Conservation (phyloP, 2,329 filamentous ascomycete species). For the Aureobasidium sp. region DNA sequence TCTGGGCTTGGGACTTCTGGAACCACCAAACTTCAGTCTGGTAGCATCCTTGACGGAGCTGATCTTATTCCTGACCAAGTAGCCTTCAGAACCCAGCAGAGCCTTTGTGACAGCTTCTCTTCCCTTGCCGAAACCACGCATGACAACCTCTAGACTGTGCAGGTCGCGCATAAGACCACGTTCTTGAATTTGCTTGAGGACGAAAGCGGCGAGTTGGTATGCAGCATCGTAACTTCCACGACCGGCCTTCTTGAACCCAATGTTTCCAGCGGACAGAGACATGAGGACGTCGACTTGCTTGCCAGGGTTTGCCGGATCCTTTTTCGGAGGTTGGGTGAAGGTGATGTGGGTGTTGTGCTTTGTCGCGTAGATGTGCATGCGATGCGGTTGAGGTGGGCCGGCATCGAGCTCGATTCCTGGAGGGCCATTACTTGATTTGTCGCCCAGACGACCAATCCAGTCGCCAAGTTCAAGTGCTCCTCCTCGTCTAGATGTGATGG, state of each 20-base stretch:
- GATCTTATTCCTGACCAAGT: slow-evolving; percentile 64
- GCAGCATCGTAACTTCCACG: slow-evolving; percentile 82
- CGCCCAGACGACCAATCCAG: neutral
- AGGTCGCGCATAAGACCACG: slow-evolving; percentile 70
- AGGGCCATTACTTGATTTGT: neutral
- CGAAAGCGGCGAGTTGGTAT: slow-evolving; percentile 79
- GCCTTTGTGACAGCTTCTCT: slow-evolving; percentile 87
- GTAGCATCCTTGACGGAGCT: slow-evolving; percentile 76
- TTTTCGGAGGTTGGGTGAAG: slow-evolving; percentile 58
- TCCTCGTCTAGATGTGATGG: neutral
- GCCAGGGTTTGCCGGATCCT: slow-evolving; percentile 41
- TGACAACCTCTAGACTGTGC: slow-evolving; percentile 64
- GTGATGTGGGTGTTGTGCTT: slow-evolving; percentile 97
- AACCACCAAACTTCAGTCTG: slow-evolving; percentile 90
- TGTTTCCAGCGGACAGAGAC: slow-evolving; percentile 71
- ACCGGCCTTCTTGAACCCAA: slow-evolving; percentile 80
- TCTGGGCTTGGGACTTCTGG: slow-evolving; percentile 73
- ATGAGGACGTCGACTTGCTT: slow-evolving; percentile 56
- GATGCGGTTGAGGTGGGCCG: slow-evolving; percentile 48
- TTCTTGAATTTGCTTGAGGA: slow-evolving; percentile 77
- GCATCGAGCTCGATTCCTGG: neutral
- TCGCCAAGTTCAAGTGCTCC: neutral
- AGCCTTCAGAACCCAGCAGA: slow-evolving; percentile 76
- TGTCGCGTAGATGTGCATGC: slow-evolving; percentile 76
- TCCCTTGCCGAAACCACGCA: slow-evolving; percentile 78